These are phyloP conservation scores for Pichia sp. DNA, from an alignment of 1,139 yeast species.

Conservation along the genomic window DNA sequence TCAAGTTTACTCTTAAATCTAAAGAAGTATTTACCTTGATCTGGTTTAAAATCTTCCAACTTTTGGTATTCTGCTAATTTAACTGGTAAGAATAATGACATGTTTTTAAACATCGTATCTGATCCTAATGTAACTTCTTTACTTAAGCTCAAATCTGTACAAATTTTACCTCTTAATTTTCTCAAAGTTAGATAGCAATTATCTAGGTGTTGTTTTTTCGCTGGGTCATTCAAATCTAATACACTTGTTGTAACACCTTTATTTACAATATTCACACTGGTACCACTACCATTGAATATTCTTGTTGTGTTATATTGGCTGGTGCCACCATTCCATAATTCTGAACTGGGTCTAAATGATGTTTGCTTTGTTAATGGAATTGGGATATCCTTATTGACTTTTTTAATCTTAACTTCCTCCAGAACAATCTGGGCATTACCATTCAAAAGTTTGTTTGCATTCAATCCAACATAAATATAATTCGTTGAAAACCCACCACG, in stretches of 20 bases:
- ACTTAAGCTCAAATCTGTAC: slow-evolving; percentile 37
- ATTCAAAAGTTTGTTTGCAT: slow-evolving; percentile 40
- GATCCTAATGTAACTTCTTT: slow-evolving; percentile 40
- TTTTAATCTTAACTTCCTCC: slow-evolving; percentile 21
- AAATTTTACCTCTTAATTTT: slow-evolving; percentile 38
- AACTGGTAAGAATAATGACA: slow-evolving; percentile 51
- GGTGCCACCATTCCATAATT: slow-evolving; percentile 5
- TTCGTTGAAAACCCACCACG: slow-evolving; percentile 76
- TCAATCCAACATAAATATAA: slow-evolving; percentile 54
- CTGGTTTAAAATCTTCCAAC: slow-evolving; percentile 36
- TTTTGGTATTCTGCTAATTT: slow-evolving; percentile 44
- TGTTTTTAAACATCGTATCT: slow-evolving; percentile 45
- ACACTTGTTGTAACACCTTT: slow-evolving; percentile 14
- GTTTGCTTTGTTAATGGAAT: slow-evolving; percentile 5
- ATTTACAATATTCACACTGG: background rate
- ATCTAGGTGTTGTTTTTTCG: slow-evolving; percentile 31
- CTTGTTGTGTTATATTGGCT: background rate
- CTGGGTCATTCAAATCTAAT: slow-evolving; percentile 13
- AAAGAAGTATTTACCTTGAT: slow-evolving; percentile 38
- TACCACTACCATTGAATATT: slow-evolving; percentile 6
- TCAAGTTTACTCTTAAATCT: slow-evolving; percentile 42
- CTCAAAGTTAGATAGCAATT: slow-evolving; percentile 39
- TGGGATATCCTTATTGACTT: background rate
- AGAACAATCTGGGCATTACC: slow-evolving; percentile 42
- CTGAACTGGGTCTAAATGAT: slow-evolving; percentile 16